These are phyloP conservation scores for Phialophora chinensis DNA, from an alignment of 2,329 filamentous ascomycete genomes.

Conservation along the genomic window DNA sequence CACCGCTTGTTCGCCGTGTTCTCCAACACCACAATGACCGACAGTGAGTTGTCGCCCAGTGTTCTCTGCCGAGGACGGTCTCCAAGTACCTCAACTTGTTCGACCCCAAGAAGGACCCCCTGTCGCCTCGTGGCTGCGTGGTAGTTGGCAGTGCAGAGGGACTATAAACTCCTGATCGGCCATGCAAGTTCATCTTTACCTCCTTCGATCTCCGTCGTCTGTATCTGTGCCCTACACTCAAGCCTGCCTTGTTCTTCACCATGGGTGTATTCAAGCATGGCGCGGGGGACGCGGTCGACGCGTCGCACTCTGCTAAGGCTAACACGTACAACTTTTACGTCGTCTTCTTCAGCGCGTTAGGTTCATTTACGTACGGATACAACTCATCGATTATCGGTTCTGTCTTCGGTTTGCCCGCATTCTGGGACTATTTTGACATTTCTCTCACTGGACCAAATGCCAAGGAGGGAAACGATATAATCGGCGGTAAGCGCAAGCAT, in stretches of 20 bases:
- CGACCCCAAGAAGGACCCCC: conserved; percentile 21
- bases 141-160: conserved; percentile 9
- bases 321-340: conserved; percentile 33
- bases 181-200: conserved; percentile 10
- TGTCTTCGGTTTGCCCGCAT: conserved; percentile 36
- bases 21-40: conserved; percentile 16
- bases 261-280: conserved; percentile 28
- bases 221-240: conserved; percentile 7
- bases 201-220: conserved; percentile 15
- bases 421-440: conserved; percentile 38
- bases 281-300: conserved; percentile 14
- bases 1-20: conserved; percentile 18
- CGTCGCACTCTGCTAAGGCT: conserved; percentile 27
- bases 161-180: conserved; percentile 22
- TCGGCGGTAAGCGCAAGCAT: conserved; percentile 25
- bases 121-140: conserved; percentile 18
- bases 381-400: conserved; percentile 39
- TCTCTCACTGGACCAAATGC: conserved; percentile 28
- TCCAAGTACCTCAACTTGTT: conserved; percentile 19
- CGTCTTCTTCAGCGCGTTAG: conserved; percentile 37
- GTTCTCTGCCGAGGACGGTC: conserved; percentile 8
- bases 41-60: conserved; percentile 8
- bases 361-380: conserved; percentile 41
- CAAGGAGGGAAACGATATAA: conserved; percentile 27
- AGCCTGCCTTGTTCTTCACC: conserved; percentile 19